Percentiles rank a stretch among this genome's conserved stretches.
These are phyloP conservation scores for Saccharum officinarum DNA, from an alignment of 176 grass and related monocot genomes.

Conservation along the genomic window DNA sequence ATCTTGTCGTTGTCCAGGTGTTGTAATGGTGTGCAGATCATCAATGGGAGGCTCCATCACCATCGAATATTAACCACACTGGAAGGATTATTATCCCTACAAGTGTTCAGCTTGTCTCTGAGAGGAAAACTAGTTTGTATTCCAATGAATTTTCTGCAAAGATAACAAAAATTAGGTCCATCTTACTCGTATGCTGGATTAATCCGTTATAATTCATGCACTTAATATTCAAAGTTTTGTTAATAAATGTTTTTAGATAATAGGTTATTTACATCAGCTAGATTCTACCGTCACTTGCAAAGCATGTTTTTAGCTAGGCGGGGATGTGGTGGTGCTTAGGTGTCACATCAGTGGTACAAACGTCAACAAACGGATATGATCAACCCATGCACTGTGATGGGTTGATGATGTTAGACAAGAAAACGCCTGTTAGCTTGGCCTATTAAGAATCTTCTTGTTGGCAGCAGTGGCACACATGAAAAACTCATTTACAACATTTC, in stretches of 20 bases:
- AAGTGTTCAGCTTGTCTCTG: neutral
- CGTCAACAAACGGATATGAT: neutral
- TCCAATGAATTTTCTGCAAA: neutral
- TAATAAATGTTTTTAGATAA: neutral
- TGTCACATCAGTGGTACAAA: neutral
- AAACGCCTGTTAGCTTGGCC: neutral
- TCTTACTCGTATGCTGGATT: neutral
- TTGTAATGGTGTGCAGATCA: neutral
- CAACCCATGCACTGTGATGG: neutral
- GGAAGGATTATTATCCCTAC: neutral
- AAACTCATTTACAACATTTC: neutral
- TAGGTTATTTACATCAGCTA: neutral
- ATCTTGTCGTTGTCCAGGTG: neutral
- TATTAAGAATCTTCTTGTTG: neutral
- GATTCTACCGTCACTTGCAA: neutral
- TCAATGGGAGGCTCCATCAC: neutral
- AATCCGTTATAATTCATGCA: neutral
- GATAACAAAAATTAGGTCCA: neutral
- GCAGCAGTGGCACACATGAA: neutral
- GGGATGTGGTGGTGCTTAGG: neutral
- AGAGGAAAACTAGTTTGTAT: neutral
- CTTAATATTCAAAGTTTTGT: neutral
- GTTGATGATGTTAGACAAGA: neutral
- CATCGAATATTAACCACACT: slow-evolving; percentile 20
- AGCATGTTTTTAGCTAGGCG: neutral